Conservation (phyloP, 192 early-diverging fungal species). For the Entomortierella chlamydospora region DNA sequence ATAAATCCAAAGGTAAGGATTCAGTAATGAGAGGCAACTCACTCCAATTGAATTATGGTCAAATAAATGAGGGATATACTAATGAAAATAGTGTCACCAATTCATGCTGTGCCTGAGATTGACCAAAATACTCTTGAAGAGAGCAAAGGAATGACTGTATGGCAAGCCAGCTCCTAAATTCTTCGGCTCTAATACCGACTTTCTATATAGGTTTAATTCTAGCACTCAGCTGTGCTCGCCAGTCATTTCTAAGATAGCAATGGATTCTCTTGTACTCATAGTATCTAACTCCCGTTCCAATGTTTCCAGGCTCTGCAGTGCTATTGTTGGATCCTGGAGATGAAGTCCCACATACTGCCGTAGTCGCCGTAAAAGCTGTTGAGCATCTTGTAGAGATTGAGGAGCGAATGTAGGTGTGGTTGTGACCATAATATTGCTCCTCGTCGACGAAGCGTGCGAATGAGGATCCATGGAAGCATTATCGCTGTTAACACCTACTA, state of each 20-base stretch:
- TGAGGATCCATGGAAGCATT: not conserved
- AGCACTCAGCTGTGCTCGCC: not conserved
- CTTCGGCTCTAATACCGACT: too few relatives aligned
- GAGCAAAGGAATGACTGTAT: too few relatives aligned
- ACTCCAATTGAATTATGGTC: too few relatives aligned
- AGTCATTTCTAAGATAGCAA: conserved; percentile 12
- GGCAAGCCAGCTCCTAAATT: too few relatives aligned
- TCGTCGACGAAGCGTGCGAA: not conserved
- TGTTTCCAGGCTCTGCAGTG: conserved; percentile 11
- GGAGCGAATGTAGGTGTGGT: not conserved
- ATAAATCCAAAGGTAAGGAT: not conserved
- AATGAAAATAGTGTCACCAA: too few relatives aligned
- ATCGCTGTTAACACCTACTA: not conserved
- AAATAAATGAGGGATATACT: too few relatives aligned
- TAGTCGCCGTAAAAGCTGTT: conserved; percentile 8
- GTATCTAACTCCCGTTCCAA: conserved; percentile 25
- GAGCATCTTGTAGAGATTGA: conserved; percentile 24
- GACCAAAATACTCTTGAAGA: too few relatives aligned
- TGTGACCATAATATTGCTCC: not conserved
- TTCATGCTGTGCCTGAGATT: too few relatives aligned
- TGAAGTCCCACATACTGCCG: conserved; percentile 12
- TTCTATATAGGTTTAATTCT: conserved; percentile 4
- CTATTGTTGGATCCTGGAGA: conserved; percentile 8
- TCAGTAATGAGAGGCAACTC: too few relatives aligned
- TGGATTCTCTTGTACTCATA: conserved; percentile 11